Evolutionary conservation across 2,329 filamentous ascomycete species (phyloP).

Genomic region (Xylaria sp.): DNA sequence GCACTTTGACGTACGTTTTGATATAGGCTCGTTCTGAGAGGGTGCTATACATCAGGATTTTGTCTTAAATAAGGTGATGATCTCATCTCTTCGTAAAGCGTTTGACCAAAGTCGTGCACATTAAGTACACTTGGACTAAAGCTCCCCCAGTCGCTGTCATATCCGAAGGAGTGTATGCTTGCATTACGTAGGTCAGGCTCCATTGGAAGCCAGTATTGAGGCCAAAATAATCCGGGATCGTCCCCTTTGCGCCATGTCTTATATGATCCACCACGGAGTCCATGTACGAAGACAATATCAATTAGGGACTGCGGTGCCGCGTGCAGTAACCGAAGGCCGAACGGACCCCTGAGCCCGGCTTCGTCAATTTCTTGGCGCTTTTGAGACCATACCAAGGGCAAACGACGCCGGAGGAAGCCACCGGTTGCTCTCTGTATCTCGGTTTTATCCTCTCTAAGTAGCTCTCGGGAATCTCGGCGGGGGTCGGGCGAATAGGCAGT

Average conservation of each 20-base stretch:
- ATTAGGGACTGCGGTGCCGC: not conserved
- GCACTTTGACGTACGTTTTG: not conserved
- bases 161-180: not conserved
- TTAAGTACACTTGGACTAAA: not conserved
- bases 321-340: not conserved
- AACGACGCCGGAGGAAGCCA: not conserved
- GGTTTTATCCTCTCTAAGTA: not conserved
- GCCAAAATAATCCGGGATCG: not conserved
- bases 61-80: not conserved
- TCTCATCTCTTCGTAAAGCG: not conserved
- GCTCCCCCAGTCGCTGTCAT: not conserved
- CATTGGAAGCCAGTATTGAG: not conserved
- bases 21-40: not conserved
- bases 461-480: not conserved
- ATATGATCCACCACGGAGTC: not conserved
- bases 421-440: not conserved
- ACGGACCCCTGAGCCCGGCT: not conserved
- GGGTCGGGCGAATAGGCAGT: not conserved
- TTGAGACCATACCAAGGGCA: not conserved
- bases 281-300: not conserved
- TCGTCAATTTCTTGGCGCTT: not conserved
- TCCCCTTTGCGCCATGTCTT: not conserved
- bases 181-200: not conserved
- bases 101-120: not conserved
- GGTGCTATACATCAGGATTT: not conserved